Conservation (phyloP, 192 early-diverging fungal species). For the Linderina pennispora region DNA sequence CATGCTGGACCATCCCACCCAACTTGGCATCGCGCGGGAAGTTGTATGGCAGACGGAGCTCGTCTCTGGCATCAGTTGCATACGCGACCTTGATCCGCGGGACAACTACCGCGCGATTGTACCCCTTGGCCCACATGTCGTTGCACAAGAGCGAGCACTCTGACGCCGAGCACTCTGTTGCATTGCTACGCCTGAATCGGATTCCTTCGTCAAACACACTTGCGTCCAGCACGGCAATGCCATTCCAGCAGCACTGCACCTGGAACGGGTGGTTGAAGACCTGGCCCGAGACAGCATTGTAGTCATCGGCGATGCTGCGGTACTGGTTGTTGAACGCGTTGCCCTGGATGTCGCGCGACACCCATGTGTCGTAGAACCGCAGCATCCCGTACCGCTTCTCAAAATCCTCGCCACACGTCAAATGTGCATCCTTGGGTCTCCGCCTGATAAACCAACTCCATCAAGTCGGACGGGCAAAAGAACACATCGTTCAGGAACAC, state of each 20-base stretch:
- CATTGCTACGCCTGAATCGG: constrained; percentile 16
- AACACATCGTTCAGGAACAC: constrained; percentile 45
- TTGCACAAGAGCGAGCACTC: constrained; percentile 50
- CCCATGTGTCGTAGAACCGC: constrained; percentile 48
- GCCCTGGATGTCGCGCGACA: constrained; percentile 43
- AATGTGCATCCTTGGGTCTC: constrained; percentile 33
- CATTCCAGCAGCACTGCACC: constrained; percentile 51
- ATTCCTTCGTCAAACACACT: constrained; percentile 18
- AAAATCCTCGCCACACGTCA: constrained; percentile 49
- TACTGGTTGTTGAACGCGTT: constrained; percentile 22
- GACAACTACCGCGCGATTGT: constrained; percentile 29
- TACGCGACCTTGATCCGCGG: constrained; percentile 45
- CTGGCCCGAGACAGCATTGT: constrained; percentile 10
- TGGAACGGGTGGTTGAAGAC: constrained; percentile 31
- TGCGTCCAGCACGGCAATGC: constrained; percentile 36
- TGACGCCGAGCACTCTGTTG: constrained; percentile 43
- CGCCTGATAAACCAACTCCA: constrained; percentile 46
- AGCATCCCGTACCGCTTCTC: constrained; percentile 20
- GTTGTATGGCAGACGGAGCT: constrained; percentile 13
- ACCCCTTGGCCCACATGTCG: constrained; percentile 37
- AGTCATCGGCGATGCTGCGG: constrained; percentile 35
- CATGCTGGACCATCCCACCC: not conserved
- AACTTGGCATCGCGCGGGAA: constrained; percentile 24
- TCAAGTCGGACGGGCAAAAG: constrained; percentile 43
- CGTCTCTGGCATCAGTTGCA: constrained; percentile 27